These are phyloP conservation scores for Aspergillus caelatus DNA, from an alignment of 2,329 filamentous ascomycete genomes.

Conservation along the genomic window DNA sequence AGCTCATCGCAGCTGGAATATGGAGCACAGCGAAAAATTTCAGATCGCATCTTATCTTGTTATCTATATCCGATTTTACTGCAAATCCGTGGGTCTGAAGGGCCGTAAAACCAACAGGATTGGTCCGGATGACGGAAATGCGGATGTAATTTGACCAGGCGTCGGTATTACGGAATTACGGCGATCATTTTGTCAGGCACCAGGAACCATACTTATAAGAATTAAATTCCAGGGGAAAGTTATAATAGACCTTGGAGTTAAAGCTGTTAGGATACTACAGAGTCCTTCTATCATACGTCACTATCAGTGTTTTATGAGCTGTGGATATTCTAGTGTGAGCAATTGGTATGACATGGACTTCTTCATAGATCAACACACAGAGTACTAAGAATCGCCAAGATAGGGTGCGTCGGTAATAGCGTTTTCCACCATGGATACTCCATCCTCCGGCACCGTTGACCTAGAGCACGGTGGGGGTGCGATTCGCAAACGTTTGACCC, in stretches of 20 bases:
- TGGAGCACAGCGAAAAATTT: neutral
- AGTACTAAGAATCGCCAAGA: neutral
- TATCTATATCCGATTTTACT: slow-evolving; percentile 1
- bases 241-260: neutral
- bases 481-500: slow-evolving; percentile 36
- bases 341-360: neutral
- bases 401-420: neutral
- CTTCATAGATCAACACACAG: neutral
- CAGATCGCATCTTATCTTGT: neutral
- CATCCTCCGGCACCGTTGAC: slow-evolving; percentile 33
- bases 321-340: neutral
- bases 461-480: slow-evolving; percentile 24
- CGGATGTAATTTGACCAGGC: neutral
- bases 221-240: neutral
- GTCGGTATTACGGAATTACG: neutral
- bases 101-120: neutral
- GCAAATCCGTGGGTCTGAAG: neutral
- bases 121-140: neutral
- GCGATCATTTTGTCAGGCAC: neutral
- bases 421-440: slow-evolving; percentile 25
- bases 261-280: neutral
- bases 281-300: neutral
- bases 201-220: slow-evolving; percentile 2
- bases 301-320: neutral
- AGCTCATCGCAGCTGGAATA: neutral